Evolutionary conservation across 2,329 filamentous ascomycete species (phyloP).

Genomic region (Atkinsonella texensis): DNA sequence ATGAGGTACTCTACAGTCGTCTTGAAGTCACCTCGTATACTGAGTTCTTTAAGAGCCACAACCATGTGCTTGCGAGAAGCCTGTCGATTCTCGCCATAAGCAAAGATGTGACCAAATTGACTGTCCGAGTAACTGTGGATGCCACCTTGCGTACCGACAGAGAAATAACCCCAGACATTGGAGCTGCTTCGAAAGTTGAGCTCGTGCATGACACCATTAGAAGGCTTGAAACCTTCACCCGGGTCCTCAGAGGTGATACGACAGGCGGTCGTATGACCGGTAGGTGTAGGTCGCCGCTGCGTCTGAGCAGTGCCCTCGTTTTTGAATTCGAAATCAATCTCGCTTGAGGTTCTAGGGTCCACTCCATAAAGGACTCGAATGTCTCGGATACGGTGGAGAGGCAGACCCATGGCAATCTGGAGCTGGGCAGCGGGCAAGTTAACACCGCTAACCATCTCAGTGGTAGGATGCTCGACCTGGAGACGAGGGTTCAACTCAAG

Average conservation of each 20-base stretch:
- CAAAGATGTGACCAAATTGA: constrained; percentile 98
- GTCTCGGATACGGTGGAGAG: constrained; percentile 87
- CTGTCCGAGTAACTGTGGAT: constrained; percentile 99
- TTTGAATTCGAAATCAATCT: constrained; percentile 96
- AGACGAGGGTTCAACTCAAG: constrained; percentile 97
- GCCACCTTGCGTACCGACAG: constrained; percentile 87
- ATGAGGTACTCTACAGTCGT: constrained; percentile 98
- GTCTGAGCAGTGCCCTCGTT: constrained; percentile 69
- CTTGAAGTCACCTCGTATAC: constrained; percentile 97
- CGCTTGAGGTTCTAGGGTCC: constrained; percentile 72
- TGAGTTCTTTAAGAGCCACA: constrained; percentile 93
- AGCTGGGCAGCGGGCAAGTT: constrained; percentile 95
- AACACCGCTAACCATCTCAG: constrained; percentile 97
- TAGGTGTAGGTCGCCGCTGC: constrained; percentile 82
- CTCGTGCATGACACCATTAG: constrained; percentile 97
- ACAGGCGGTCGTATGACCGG: constrained; percentile 95
- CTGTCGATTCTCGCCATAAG: constrained; percentile 93
- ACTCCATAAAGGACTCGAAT: constrained; percentile 94
- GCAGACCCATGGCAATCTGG: constrained; percentile 97
- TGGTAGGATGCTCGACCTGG: constrained; percentile 98
- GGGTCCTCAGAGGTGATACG: constrained; percentile 99
- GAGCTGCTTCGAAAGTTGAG: constrained; percentile 98
- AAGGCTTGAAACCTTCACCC: constrained; percentile 98
- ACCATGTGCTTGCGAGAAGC: constrained; percentile 99
- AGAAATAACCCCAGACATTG: constrained; percentile 99